A percentile compares a stretch with the other conserved stretches of the same genome.
phyloP scores from a whole-genome alignment of 164 flowering plant species.

The Pachysandra terminalis region DNA sequence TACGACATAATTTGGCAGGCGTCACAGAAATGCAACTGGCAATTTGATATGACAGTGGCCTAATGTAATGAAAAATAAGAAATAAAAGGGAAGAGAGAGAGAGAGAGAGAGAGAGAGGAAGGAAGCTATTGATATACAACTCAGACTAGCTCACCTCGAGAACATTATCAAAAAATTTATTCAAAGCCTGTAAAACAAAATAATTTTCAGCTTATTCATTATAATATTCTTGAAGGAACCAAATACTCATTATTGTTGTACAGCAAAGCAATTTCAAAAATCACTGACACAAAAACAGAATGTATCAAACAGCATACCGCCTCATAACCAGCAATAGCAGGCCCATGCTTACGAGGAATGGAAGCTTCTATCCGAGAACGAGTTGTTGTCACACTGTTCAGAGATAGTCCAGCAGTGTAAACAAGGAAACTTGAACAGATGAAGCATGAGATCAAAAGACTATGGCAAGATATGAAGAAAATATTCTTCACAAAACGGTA shows the following conservation, averaged over 20 bases:
- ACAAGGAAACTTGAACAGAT: neutral
- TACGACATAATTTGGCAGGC: conserved; percentile 15
- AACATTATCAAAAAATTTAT: conserved; percentile 83
- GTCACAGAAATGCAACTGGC: conserved; percentile 3
- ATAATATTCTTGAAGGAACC: neutral
- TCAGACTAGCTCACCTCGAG: conserved; percentile 49
- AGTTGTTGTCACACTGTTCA: conserved; percentile 73
- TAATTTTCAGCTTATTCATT: neutral
- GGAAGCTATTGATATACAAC: neutral
- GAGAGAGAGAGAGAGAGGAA: neutral
- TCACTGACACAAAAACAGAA: neutral
- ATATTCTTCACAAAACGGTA: neutral
- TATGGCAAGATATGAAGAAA: neutral
- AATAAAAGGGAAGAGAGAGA: neutral
- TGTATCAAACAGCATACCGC: conserved; percentile 38
- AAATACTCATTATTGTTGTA: neutral
- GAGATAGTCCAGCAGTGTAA: conserved; percentile 1
- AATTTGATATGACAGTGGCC: neutral
- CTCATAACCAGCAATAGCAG: conserved; percentile 98
- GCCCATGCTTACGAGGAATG: conserved; percentile 99
- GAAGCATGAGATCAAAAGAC: neutral
- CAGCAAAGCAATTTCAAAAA: conserved; percentile 1
- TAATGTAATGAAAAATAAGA: neutral
- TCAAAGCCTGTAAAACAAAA: conserved; percentile 59
- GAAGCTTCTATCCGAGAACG: conserved; percentile 87